Evolutionary conservation across 805 yeast species (phyloP).

Genomic region (Hanseniaspora lachancei): DNA sequence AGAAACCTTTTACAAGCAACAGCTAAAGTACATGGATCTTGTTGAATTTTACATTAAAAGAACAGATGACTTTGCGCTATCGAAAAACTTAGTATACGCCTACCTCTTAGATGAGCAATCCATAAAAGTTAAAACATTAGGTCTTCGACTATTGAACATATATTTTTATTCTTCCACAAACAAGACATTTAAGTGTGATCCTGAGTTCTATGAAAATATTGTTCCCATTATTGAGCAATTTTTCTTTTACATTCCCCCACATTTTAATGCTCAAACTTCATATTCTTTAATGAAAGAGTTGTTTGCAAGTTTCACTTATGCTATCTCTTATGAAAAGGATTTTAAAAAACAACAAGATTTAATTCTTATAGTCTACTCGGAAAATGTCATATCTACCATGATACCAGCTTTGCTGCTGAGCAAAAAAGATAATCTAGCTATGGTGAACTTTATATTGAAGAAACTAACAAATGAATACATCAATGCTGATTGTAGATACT

Average conservation of each 20-base stretch:
- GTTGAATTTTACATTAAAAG: background rate
- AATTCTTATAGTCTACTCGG: background rate
- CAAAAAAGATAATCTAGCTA: background rate
- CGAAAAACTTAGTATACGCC: background rate
- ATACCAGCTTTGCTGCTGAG: background rate
- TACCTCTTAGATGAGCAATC: background rate
- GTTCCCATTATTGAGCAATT: constrained; percentile 6
- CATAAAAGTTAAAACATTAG: background rate
- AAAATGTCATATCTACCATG: constrained; percentile 1
- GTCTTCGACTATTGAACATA: background rate
- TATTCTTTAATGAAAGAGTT: background rate
- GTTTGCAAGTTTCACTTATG: background rate
- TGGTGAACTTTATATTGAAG: background rate
- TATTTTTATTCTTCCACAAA: background rate
- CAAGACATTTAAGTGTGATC: background rate
- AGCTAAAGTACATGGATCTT: background rate
- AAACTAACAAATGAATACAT: background rate
- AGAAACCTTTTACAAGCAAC: background rate
- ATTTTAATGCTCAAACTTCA: background rate
- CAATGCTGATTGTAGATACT: background rate
- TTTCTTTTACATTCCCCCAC: constrained; percentile 6
- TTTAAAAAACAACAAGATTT: background rate
- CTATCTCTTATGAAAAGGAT: background rate
- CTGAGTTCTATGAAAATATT: background rate
- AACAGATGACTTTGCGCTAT: background rate